Evolutionary conservation across 306 rosid genomes (phyloP).

Genomic region (Lathyrus oleraceus): DNA sequence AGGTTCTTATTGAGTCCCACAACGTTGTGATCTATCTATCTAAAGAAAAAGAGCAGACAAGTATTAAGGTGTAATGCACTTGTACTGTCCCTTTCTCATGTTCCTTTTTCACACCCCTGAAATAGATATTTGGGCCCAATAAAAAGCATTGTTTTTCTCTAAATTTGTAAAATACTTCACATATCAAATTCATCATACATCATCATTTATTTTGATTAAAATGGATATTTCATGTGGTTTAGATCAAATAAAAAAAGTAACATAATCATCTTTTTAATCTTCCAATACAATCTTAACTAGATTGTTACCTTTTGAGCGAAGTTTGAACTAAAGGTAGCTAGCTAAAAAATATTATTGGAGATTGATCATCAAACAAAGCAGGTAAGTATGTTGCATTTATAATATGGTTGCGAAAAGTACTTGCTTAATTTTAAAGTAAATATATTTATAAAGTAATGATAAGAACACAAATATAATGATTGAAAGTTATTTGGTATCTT

Average conservation of each 20-base stretch:
- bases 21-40: background rate
- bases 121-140: background rate
- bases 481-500: no score
- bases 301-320: no score
- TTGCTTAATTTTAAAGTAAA: no score
- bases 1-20: background rate
- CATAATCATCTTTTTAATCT: background rate
- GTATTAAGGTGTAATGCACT: background rate
- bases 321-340: no score
- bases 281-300: no score
- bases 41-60: slow-evolving; percentile 14
- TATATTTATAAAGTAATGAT: no score
- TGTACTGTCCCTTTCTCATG: background rate
- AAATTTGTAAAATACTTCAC: background rate
- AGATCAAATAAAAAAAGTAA: no score
- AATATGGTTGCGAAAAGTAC: no score
- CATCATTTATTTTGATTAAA: background rate
- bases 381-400: no score
- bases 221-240: background rate
- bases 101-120: background rate
- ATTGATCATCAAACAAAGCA: no score
- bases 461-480: no score
- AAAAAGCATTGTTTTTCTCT: background rate
- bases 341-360: no score
- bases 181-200: background rate